Conservation (phyloP, 331 rosid genomes). For the Rhamnella rubrinervis region DNA sequence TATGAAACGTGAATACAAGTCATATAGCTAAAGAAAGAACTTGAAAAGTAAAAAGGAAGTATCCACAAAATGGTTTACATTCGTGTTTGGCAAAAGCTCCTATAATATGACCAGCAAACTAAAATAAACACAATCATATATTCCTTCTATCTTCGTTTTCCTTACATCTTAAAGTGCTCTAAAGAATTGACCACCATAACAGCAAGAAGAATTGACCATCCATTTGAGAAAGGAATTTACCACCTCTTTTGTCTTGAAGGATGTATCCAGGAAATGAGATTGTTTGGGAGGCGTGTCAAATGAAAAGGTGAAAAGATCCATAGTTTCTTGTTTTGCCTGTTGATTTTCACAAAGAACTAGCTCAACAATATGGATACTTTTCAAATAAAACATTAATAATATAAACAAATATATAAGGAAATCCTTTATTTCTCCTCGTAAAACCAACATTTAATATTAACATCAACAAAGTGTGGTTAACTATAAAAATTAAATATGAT, state of each 20-base stretch:
- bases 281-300: neutral
- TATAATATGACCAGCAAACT: neutral
- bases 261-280: neutral
- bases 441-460: too few species aligned
- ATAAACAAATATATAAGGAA: too few species aligned
- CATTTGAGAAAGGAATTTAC: neutral
- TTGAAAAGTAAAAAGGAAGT: neutral
- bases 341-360: slow-evolving; percentile 36
- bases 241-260: neutral
- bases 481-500: too few species aligned
- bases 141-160: neutral
- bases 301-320: neutral
- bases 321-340: slow-evolving; percentile 8
- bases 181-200: neutral
- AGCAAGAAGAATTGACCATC: too few species aligned
- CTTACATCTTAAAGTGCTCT: neutral
- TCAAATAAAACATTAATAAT: slow-evolving; percentile 30
- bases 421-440: too few species aligned
- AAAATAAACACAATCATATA: neutral
- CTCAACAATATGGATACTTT: slow-evolving; percentile 43
- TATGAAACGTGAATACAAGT: neutral
- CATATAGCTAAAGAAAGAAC: neutral
- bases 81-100: neutral
- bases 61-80: neutral
- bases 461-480: too few species aligned